Conservation (phyloP, 345 rosid genomes). For the Arabidopsis arenosa region DNA sequence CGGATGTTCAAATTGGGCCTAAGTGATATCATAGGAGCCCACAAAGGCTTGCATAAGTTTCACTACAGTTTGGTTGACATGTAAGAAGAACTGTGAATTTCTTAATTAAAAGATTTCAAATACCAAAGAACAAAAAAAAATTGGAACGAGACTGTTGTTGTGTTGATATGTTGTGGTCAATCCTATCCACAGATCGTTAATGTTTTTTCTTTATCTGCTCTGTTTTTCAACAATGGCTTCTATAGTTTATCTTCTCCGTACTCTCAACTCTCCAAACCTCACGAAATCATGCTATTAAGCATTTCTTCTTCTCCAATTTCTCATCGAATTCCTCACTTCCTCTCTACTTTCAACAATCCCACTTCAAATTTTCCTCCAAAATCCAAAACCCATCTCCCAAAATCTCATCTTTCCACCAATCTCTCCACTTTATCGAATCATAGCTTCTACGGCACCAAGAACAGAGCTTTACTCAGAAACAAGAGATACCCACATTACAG, state of each 20-base stretch:
- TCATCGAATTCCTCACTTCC: constrained; percentile 46
- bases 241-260: constrained; percentile 11
- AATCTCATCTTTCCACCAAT: constrained; percentile 47
- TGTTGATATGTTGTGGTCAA: constrained; percentile 9
- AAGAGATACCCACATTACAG: constrained; percentile 45
- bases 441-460: constrained; percentile 15
- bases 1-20: not conserved
- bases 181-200: constrained; percentile 30
- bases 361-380: constrained; percentile 46
- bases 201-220: constrained; percentile 31
- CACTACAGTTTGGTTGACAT: not conserved
- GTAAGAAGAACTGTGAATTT: not conserved
- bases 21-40: not conserved
- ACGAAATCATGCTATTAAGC: constrained; percentile 68
- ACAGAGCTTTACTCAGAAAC: constrained; percentile 43
- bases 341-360: constrained; percentile 37
- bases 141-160: not conserved
- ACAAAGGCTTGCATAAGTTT: not conserved
- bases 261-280: constrained; percentile 21
- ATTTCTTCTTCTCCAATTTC: constrained; percentile 57
- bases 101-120: not conserved
- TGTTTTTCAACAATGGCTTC: constrained; percentile 46
- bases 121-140: too few species aligned
- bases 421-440: constrained; percentile 19
- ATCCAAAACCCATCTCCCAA: constrained; percentile 57